phyloP scores from a whole-genome alignment of 352 stramenopile genomes.

The Globisporangium cylindrosporum region DNA sequence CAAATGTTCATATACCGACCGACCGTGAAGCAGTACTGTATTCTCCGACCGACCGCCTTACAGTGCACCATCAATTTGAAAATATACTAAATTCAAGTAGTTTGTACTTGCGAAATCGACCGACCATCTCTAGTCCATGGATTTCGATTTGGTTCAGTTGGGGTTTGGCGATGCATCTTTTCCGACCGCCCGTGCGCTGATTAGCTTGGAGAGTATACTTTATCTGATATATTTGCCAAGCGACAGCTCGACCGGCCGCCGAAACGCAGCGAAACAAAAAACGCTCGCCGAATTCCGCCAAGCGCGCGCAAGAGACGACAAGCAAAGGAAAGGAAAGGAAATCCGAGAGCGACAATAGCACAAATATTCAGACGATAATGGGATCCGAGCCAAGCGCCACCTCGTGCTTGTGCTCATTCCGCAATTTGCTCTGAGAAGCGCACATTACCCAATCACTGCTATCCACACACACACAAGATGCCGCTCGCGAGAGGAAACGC shows the following conservation, averaged over 20 bases:
- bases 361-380: background rate
- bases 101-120: background rate
- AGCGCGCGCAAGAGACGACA: background rate
- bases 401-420: slow-evolving; percentile 3
- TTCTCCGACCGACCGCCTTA: slow-evolving; percentile 1
- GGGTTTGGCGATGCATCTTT: background rate
- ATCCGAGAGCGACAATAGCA: background rate
- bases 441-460: background rate
- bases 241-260: background rate
- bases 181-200: background rate
- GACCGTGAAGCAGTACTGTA: background rate
- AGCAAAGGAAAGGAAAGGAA: background rate
- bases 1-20: slow-evolving; percentile 13
- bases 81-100: background rate
- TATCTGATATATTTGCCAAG: background rate
- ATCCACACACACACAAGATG: background rate
- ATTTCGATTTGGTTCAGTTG: background rate
- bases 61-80: background rate
- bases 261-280: slow-evolving; percentile 9
- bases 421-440: slow-evolving; percentile 2
- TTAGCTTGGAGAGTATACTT: background rate
- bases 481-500: slow-evolving; percentile 11
- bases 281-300: slow-evolving; percentile 9
- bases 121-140: background rate
- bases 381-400: background rate